phyloP scores from a whole-genome alignment of 1,139 yeast genomes.

The Hanseniaspora gamundiae region DNA sequence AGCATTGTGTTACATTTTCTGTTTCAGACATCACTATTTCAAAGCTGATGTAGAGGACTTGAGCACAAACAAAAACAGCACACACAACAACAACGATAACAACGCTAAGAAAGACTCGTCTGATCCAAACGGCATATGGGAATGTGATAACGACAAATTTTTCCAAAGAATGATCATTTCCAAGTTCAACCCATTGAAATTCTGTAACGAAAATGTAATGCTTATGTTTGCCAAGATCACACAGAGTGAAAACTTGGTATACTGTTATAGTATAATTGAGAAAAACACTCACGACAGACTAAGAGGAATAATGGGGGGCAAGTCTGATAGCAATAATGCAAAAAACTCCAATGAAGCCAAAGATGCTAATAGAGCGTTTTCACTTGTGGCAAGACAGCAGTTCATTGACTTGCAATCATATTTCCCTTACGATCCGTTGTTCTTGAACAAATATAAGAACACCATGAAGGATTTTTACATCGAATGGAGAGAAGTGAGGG shows the following conservation, averaged over 20 bases:
- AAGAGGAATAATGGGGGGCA: slow-evolving; percentile 24
- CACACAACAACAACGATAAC: slow-evolving; percentile 14
- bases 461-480: slow-evolving; percentile 48
- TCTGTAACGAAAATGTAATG: slow-evolving; percentile 89
- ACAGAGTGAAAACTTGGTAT: slow-evolving; percentile 79
- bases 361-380: slow-evolving; percentile 25
- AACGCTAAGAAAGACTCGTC: slow-evolving; percentile 11
- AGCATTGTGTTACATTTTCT: slow-evolving; percentile 79
- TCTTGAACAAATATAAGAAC: slow-evolving; percentile 49
- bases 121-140: slow-evolving; percentile 45
- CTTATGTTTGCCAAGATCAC: slow-evolving; percentile 89
- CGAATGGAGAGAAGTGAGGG: slow-evolving; percentile 67
- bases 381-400: slow-evolving; percentile 49
- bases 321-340: slow-evolving; percentile 10
- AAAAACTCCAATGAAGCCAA: slow-evolving; percentile 18
- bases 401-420: slow-evolving; percentile 82
- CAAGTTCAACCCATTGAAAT: slow-evolving; percentile 84
- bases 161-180: slow-evolving; percentile 80
- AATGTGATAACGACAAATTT: slow-evolving; percentile 68
- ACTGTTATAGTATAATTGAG: slow-evolving; percentile 87
- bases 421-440: slow-evolving; percentile 91
- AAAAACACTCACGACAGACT: slow-evolving; percentile 52
- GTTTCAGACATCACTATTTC: slow-evolving; percentile 65
- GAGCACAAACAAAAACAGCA: background rate
- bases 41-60: slow-evolving; percentile 17